Evolutionary conservation across 805 yeast species (phyloP), one percentile per base, ranked within the genome.

Genomic region (Blastobotrys muscicola): DNA sequence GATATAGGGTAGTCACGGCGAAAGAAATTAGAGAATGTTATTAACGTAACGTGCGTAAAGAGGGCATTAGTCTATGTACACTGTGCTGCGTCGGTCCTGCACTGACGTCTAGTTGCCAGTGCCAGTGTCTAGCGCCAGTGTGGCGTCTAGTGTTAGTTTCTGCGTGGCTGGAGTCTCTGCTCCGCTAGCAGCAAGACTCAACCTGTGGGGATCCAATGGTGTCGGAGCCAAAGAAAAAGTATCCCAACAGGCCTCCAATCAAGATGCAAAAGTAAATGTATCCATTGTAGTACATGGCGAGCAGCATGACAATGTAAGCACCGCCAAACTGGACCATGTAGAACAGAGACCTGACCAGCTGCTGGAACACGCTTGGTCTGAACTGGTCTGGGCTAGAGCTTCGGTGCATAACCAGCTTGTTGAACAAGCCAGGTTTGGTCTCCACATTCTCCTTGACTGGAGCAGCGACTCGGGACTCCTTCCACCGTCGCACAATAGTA

Each of bases 261-360:
- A 78, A 68, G 60, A 82, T 78, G 8, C 78, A 70, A 45, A 80
- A 75, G 46, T 78, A 73, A 33, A 80, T 68, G 56, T 78, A 80
- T 11, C 85, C 85, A 54, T 80, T 80, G 65, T 76, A 80, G 66
- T 80, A 79, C 86, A 81, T 80, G 66, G 79, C 80, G 52, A 81
- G 62, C 65, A 81, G 69, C 83, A 80, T 81, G 54, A 80, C 73
- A 41, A 80, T 59, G 59, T 80, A 80, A 3, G 80, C 73, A 11
- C 74, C 68, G 2, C 80, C 80, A 76, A 82, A 77, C 56, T 79
- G 80, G 23, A 76, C 54, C 1, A 77, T 71, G 58, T 72, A 80
- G 31, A 79, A 51, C 2, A 65, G 41, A 0, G 75, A 62, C 46
- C 81, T 68, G 11, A 73, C 51, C 3, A 74, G 8, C 53, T 80